These are phyloP conservation scores for Globisporangium middletonii DNA, from an alignment of 352 stramenopile genomes.

Conservation along the genomic window DNA sequence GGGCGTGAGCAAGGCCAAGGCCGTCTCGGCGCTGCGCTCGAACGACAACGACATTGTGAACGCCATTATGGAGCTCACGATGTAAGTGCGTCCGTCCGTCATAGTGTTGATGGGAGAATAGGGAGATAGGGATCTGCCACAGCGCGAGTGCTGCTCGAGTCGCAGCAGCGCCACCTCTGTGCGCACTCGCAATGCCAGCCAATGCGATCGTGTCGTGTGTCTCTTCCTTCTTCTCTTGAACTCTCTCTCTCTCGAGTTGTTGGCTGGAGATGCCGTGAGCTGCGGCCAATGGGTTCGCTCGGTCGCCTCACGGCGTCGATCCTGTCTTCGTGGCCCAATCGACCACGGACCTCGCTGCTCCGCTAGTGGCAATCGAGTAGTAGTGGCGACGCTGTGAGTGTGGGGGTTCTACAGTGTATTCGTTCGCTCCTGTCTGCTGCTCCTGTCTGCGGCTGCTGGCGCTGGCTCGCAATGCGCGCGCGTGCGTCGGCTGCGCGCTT, in stretches of 20 bases:
- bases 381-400: too few species aligned
- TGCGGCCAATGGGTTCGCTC: too few species aligned
- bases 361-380: too few species aligned
- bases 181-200: background rate
- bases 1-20: constrained; percentile 91
- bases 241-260: too few species aligned
- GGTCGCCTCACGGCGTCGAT: too few species aligned
- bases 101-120: background rate
- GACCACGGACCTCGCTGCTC: too few species aligned
- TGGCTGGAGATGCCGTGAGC: too few species aligned
- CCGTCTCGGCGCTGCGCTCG: constrained; percentile 95
- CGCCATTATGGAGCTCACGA: constrained; percentile 99
- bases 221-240: too few species aligned
- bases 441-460: background rate
- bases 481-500: background rate
- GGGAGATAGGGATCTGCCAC: constrained; percentile 2
- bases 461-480: background rate
- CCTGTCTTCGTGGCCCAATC: too few species aligned
- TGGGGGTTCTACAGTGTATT: background rate
- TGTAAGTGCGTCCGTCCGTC: constrained; percentile 64
- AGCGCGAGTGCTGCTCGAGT: background rate
- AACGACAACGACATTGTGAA: constrained; percentile 99
- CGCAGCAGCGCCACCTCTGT: too few species aligned
- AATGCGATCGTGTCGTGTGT: background rate
- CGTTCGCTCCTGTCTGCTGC: background rate